These are phyloP conservation scores for Wickerhamomyces subpelliculosus DNA, from an alignment of 805 yeast genomes.

Conservation along the genomic window DNA sequence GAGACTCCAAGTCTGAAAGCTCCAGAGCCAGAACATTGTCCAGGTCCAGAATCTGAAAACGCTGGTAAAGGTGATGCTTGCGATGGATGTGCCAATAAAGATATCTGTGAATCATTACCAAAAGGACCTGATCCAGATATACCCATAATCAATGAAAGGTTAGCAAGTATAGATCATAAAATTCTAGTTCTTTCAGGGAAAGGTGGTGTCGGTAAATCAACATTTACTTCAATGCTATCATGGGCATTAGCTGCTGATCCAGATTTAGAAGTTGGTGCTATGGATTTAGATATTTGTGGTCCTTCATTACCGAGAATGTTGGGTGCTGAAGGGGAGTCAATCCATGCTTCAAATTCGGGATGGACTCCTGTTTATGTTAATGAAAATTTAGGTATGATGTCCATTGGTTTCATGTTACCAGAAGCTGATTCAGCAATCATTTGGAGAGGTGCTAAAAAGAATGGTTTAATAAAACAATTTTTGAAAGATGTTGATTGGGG, in stretches of 20 bases:
- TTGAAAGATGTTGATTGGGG: slow-evolving; percentile 97
- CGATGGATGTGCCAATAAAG: slow-evolving; percentile 89
- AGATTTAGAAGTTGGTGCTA: slow-evolving; percentile 78
- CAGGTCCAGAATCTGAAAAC: slow-evolving; percentile 90
- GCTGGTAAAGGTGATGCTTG: slow-evolving; percentile 97
- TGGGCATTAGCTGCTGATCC: slow-evolving; percentile 85
- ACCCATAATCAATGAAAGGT: slow-evolving; percentile 61
- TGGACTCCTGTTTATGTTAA: slow-evolving; percentile 97
- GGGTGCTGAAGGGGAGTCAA: slow-evolving; percentile 80
- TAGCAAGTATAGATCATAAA: slow-evolving; percentile 68
- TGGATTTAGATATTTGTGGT: slow-evolving; percentile 97
- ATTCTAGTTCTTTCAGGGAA: slow-evolving; percentile 76
- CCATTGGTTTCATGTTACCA: slow-evolving; percentile 92
- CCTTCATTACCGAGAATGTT: slow-evolving; percentile 94
- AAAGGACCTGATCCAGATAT: slow-evolving; percentile 96
- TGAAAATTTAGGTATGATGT: slow-evolving; percentile 92
- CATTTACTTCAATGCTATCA: slow-evolving; percentile 91
- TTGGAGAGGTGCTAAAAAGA: slow-evolving; percentile 97
- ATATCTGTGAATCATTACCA: slow-evolving; percentile 79
- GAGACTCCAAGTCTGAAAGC: slow-evolving; percentile 33
- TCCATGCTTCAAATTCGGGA: slow-evolving; percentile 87
- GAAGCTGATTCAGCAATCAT: slow-evolving; percentile 89
- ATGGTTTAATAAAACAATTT: slow-evolving; percentile 87
- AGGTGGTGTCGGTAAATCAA: slow-evolving; percentile 97
- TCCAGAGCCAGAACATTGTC: slow-evolving; percentile 96